Conservation (phyloP, 352 stramenopile genomes). For the Blastocystis sp. region DNA sequence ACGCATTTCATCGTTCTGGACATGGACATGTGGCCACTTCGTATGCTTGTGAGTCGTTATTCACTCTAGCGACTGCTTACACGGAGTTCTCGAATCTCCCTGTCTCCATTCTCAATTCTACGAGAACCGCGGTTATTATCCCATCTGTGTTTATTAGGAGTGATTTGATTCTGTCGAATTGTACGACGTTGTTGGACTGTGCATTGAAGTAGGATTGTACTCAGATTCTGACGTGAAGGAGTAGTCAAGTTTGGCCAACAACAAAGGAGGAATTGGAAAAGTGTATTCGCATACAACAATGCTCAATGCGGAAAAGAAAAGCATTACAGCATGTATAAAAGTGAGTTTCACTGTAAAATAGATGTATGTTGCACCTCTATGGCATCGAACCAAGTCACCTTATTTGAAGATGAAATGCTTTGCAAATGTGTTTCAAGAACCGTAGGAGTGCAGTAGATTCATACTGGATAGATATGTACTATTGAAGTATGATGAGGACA, state of each 20-base stretch:
- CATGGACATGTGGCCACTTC: conserved; percentile 47
- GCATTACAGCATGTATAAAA: not conserved
- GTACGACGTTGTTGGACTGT: not conserved
- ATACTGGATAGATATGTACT: not conserved
- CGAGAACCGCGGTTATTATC: not conserved
- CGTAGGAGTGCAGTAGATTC: not conserved
- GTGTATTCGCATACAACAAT: not conserved
- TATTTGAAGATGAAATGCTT: conserved; percentile 43
- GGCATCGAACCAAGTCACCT: not conserved
- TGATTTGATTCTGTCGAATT: not conserved
- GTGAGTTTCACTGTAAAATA: not conserved
- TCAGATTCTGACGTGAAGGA: not conserved
- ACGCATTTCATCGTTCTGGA: conserved; percentile 53
- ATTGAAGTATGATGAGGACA: not conserved
- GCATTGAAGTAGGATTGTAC: not conserved
- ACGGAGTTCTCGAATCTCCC: not conserved
- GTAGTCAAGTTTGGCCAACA: not conserved
- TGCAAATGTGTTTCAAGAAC: conserved; percentile 17
- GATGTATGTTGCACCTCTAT: not conserved
- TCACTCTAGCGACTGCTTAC: not conserved
- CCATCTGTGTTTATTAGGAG: not conserved
- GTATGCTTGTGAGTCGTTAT: not conserved
- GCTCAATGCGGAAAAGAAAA: not conserved
- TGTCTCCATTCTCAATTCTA: not conserved
- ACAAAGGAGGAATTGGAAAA: not conserved